These are phyloP conservation scores for Daedalea quercina DNA, from an alignment of 768 basidiomycete species.

Conservation along the genomic window DNA sequence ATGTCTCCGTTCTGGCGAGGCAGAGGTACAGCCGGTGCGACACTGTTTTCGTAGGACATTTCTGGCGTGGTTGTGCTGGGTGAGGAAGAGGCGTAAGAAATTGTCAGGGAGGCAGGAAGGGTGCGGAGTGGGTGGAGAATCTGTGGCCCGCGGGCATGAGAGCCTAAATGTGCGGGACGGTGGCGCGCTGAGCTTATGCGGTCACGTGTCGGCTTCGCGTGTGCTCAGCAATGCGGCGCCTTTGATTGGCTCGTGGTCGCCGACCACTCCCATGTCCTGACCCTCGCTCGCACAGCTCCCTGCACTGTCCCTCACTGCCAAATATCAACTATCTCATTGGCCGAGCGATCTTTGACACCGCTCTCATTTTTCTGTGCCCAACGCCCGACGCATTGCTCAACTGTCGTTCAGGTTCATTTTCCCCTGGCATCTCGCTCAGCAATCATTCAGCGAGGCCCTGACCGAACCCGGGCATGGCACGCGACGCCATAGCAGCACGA, in stretches of 20 bases:
- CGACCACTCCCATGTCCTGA: not conserved
- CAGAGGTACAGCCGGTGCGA: slow-evolving; percentile 16
- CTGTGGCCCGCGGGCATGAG: not conserved
- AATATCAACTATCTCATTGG: too few relatives aligned
- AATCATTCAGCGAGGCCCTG: too few relatives aligned
- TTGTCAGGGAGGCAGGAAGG: not conserved
- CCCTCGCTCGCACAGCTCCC: not conserved
- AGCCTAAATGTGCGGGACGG: not conserved
- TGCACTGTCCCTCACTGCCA: not conserved
- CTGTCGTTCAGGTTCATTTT: too few relatives aligned
- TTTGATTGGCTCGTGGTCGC: not conserved
- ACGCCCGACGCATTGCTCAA: too few relatives aligned
- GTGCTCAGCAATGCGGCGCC: not conserved
- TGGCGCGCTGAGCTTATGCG: not conserved
- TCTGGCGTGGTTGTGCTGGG: not conserved
- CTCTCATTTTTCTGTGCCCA: too few relatives aligned
- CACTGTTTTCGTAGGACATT: slow-evolving; percentile 5
- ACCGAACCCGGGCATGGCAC: too few relatives aligned
- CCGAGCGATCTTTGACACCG: too few relatives aligned
- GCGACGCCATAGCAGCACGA: too few relatives aligned
- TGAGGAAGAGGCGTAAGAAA: not conserved
- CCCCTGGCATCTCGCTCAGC: too few relatives aligned
- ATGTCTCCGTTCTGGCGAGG: slow-evolving; percentile 13
- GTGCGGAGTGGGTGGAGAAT: not conserved
- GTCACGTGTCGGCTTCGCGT: not conserved